phyloP scores from a whole-genome alignment of 371 early-diverging fungal species.

The Nematocida parisii region DNA sequence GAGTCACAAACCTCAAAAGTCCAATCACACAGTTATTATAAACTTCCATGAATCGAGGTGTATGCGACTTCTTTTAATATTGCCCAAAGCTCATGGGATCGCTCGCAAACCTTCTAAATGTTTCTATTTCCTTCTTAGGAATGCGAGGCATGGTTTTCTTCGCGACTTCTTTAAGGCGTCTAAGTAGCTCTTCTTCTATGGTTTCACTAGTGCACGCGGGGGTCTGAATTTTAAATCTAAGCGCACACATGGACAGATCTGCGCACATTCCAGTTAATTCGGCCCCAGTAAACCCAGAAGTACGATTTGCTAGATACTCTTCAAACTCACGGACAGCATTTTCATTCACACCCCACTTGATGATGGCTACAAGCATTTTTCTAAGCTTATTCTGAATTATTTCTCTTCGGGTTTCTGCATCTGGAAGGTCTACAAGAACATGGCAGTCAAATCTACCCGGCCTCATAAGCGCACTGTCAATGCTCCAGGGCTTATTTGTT shows the following conservation, averaged over 20 bases:
- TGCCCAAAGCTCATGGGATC: neutral
- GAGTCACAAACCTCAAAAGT: no score
- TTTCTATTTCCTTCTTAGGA: conserved; percentile 12
- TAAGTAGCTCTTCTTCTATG: neutral
- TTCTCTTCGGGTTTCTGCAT: conserved; percentile 83
- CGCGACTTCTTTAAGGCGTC: conserved; percentile 2
- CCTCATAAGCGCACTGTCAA: conserved; percentile 81
- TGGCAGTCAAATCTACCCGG: conserved; percentile 98
- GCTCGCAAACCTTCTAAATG: neutral
- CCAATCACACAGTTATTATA: no score
- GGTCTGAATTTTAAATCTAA: neutral
- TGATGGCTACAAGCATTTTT: neutral
- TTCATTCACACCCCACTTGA: neutral
- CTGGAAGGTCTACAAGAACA: conserved; percentile 76
- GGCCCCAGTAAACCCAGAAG: conserved; percentile 42
- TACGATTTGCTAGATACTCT: neutral
- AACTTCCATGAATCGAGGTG: no score
- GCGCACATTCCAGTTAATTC: conserved; percentile 19
- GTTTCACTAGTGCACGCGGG: neutral
- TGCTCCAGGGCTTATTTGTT: conserved; percentile 73
- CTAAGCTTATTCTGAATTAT: conserved; percentile 82
- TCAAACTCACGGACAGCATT: neutral
- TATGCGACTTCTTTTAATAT: no score
- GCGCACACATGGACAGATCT: conserved; percentile 17
- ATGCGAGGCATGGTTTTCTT: neutral